Evolutionary conservation across 306 rosid species (phyloP), one percentile per base, ranked within the genome.

Genomic region (Corylus heterophylla): DNA sequence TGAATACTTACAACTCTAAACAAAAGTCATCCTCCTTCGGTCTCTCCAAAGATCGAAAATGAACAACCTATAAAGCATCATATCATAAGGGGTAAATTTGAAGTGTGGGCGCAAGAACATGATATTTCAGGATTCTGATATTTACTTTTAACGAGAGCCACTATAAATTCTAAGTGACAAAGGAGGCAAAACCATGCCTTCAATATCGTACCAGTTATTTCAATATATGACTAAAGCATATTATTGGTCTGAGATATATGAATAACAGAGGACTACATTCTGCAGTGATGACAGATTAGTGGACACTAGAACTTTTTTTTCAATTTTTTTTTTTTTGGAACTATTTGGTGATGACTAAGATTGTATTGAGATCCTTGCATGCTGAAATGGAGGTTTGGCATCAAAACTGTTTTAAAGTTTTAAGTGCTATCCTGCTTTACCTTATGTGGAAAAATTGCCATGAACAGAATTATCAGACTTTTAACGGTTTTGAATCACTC

Each of bases 1-100:
- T 17, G 59, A 74, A 63, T 73, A 85, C 97, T 88, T 75, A 94
- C 98, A 94, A 83, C 76, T 94, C 97, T 54, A 92, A 85, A 81
- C 84, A 85, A 77, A 94, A 94, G 66, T 91, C 95, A 55, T 94
- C 97, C 80, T 94, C 98, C 71, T 94, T 94, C 12, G 98, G 97
- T 80, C 84, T 92, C 87, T 92, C 97, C 85, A 94, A 84, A 73
- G 80, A 86, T 59, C 98, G 92, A 76, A 92, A 94, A 83, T 81
- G 98, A 78, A 94, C 98, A 79, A 92, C 86, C 98, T 94, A 84
- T 61, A 86, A 74, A 77, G 54, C 42, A 86, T 80, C 79, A 71
- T 39, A 67, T 8, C 72, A 63, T 17, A 54, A 76, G 12, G 25
- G 5, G 45, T 50, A 50, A 71, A 50, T 25, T 71, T 22, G 44